Evolutionary conservation across 148 eudicot species (phyloP).

Genomic region (Rhododendron vialii): DNA sequence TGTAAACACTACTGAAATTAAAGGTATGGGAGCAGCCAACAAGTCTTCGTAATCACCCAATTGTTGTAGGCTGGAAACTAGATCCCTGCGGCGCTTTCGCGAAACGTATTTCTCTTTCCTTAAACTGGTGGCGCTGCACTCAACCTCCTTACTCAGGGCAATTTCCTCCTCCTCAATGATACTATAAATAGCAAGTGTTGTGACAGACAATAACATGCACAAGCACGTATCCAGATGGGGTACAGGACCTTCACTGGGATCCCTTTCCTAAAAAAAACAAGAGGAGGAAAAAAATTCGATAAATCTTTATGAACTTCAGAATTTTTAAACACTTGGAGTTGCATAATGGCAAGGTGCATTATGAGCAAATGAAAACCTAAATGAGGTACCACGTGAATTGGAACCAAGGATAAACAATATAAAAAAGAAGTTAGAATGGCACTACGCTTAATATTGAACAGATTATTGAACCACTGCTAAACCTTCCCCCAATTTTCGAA

Average conservation of each 20-base stretch:
- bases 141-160: slow-evolving; percentile 31
- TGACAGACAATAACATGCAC: slow-evolving; percentile 75
- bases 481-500: too few species aligned
- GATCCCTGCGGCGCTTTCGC: slow-evolving; percentile 45
- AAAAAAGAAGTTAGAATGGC: background rate
- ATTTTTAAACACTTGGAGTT: background rate
- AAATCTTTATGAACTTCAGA: background rate
- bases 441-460: background rate
- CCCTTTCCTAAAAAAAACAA: slow-evolving; percentile 64
- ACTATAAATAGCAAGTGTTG: slow-evolving; percentile 60
- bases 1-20: slow-evolving; percentile 50
- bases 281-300: slow-evolving; percentile 2
- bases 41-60: slow-evolving; percentile 78
- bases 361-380: background rate
- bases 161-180: slow-evolving; percentile 71
- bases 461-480: too few species aligned
- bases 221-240: slow-evolving; percentile 92
- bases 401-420: background rate
- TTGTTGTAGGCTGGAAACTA: slow-evolving; percentile 73
- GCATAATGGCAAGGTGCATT: background rate
- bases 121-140: slow-evolving; percentile 19
- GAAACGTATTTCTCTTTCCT: slow-evolving; percentile 29
- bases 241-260: slow-evolving; percentile 85
- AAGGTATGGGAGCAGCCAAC: slow-evolving; percentile 64
- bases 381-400: background rate